phyloP scores from a whole-genome alignment of 352 stramenopile species.

The Globisporangium solare region DNA sequence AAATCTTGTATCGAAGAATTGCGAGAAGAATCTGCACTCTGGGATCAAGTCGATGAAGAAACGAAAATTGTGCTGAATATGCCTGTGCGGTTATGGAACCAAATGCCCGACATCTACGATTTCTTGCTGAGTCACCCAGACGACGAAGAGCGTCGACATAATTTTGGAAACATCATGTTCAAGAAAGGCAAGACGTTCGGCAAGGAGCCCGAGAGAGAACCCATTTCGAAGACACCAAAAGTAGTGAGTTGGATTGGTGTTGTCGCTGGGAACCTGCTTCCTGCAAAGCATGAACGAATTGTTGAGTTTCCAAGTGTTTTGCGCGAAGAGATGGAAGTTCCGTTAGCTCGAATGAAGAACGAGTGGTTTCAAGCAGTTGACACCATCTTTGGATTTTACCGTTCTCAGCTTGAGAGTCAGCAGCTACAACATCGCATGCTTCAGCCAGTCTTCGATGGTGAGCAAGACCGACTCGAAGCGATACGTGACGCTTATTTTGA shows the following conservation, averaged over 20 bases:
- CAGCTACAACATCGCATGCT: background rate
- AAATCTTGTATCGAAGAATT: constrained; percentile 12
- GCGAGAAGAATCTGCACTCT: constrained; percentile 4
- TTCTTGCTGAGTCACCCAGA: background rate
- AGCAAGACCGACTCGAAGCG: background rate
- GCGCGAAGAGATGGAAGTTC: constrained; percentile 7
- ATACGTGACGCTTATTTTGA: background rate
- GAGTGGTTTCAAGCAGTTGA: constrained; percentile 26
- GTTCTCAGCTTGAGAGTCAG: background rate
- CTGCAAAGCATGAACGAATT: background rate
- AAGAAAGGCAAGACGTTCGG: background rate
- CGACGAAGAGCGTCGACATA: background rate
- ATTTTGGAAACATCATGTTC: background rate
- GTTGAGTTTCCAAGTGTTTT: constrained; percentile 7
- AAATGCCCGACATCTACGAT: constrained; percentile 3
- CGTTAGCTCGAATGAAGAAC: constrained; percentile 11
- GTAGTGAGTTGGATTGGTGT: no score
- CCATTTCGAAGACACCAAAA: background rate
- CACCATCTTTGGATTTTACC: constrained; percentile 13
- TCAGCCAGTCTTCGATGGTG: background rate
- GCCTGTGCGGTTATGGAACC: constrained; percentile 2
- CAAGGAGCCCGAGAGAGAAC: background rate
- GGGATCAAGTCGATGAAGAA: background rate
- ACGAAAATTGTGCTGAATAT: constrained; percentile 3
- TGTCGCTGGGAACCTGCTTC: background rate